Percentiles rank a stretch among this genome's conserved stretches.
phyloP scores from a whole-genome alignment of 2,329 filamentous ascomycete species.

The Pseudocercospora vitis region DNA sequence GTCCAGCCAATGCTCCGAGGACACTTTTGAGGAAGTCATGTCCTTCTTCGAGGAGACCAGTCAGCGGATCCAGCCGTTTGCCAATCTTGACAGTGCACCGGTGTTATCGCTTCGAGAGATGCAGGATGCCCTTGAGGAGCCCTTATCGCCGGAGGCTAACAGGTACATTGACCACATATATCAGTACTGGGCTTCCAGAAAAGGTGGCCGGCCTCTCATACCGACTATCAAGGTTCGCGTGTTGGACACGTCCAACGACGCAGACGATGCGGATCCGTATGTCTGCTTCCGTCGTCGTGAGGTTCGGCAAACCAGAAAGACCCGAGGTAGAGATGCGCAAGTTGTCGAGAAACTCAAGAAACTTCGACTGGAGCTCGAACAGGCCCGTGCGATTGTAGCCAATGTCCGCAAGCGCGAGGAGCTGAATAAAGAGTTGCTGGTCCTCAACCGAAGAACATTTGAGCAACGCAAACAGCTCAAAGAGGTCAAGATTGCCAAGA shows the following conservation, averaged over 20 bases:
- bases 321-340: conserved; percentile 87
- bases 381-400: conserved; percentile 76
- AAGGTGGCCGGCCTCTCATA: conserved; percentile 71
- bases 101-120: conserved; percentile 59
- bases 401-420: conserved; percentile 78
- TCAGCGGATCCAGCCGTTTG: conserved; percentile 79
- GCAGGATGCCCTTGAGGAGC: conserved; percentile 63
- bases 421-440: conserved; percentile 73
- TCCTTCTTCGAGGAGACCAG: conserved; percentile 90
- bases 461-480: conserved; percentile 79
- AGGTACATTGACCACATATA: conserved; percentile 76
- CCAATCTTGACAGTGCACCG: conserved; percentile 83
- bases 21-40: conserved; percentile 93
- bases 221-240: conserved; percentile 67
- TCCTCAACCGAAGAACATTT: conserved; percentile 74
- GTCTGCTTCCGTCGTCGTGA: conserved; percentile 97
- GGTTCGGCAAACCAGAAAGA: conserved; percentile 91
- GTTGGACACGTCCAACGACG: conserved; percentile 90
- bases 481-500: conserved; percentile 81
- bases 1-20: conserved; percentile 69
- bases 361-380: conserved; percentile 85
- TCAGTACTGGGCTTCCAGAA: conserved; percentile 79
- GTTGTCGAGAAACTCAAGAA: conserved; percentile 93
- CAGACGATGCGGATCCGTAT: conserved; percentile 93
- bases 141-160: conserved; percentile 55